Evolutionary conservation across 805 yeast genomes (phyloP), one percentile per base, ranked within the genome.

Genomic region (Metschnikowia gelsemii): DNA sequence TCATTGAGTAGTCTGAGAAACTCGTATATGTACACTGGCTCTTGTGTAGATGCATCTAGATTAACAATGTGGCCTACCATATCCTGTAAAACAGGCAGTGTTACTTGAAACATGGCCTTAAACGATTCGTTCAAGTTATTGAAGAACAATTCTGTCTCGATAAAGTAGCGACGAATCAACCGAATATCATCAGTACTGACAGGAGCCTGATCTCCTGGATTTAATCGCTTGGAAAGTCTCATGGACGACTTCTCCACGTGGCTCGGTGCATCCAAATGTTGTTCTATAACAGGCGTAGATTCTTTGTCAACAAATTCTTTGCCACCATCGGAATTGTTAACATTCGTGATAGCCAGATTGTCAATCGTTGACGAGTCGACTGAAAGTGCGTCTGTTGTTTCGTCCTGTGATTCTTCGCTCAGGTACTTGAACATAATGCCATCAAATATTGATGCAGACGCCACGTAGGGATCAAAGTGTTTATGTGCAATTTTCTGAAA

Each of bases 391-490:
- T 26, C 13, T 26, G 18, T 5, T 3, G 25, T 16, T 4, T 19
- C 34, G 6, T 16, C 18, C 5, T 14, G 18, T n/a, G 12, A 20
- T 5, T 31, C 34, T 20, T 11, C 34, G 6, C 13, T 17, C 25
- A 20, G 5, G 23, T 64, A 36, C 4, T 52, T 56, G 39, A 78
- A 66, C 12, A 46, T 52, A 2, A 82, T 57, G 8, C 59, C 56
- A 28, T 77, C 82, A 2, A 80, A 60, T 0, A 81, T 72, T 2
- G 61, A 64, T 25, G 74, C 78, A 0, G 77, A 64, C 21, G 77
- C 65, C 11, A 64, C 51, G 49, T 84, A 82, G 0, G 77, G 73
- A 49, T 82, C 87, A 22, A 70, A 56, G 23, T 65, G 56, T 49
- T 64, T 76, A 4, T 70, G 53, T 31, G 70, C 75, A 3, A 70